These are phyloP conservation scores for Trebouxia gelatinosa DNA, from an alignment of 163 green algal genomes.

Conservation along the genomic window DNA sequence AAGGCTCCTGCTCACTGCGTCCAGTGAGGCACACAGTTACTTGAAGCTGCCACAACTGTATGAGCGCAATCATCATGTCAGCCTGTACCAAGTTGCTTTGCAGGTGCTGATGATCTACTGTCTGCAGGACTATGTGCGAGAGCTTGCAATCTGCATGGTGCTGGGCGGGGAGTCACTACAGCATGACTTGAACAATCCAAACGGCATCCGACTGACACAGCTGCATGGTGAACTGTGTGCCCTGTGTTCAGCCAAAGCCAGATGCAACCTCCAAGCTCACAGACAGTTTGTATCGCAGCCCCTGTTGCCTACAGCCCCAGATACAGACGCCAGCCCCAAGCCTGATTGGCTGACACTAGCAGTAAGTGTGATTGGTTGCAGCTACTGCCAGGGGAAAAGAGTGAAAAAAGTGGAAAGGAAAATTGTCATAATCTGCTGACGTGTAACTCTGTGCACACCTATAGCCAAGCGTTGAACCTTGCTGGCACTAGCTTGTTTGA, in stretches of 20 bases:
- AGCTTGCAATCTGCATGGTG: neutral
- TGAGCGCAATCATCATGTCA: neutral
- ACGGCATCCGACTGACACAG: neutral
- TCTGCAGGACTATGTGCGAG: slow-evolving; percentile 9
- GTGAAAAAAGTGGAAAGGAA: no score
- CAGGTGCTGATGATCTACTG: neutral
- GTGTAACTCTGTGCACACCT: no score
- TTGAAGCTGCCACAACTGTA: neutral
- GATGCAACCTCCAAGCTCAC: neutral
- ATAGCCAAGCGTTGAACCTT: no score
- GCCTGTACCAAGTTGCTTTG: neutral
- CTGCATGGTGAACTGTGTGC: neutral
- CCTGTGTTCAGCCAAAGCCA: neutral
- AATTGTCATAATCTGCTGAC: no score
- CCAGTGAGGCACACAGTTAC: neutral
- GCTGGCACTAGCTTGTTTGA: no score
- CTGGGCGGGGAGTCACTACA: neutral
- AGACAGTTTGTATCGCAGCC: neutral
- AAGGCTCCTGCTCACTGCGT: neutral
- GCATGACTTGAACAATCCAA: neutral
- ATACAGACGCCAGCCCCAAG: neutral
- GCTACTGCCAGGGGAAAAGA: no score
- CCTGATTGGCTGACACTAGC: slow-evolving; percentile 7
- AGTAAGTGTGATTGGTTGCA: no score
- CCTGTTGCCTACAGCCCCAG: neutral